Conservation (phyloP, 1,284 basidiomycete genomes). For the Gomphus bonarii region DNA sequence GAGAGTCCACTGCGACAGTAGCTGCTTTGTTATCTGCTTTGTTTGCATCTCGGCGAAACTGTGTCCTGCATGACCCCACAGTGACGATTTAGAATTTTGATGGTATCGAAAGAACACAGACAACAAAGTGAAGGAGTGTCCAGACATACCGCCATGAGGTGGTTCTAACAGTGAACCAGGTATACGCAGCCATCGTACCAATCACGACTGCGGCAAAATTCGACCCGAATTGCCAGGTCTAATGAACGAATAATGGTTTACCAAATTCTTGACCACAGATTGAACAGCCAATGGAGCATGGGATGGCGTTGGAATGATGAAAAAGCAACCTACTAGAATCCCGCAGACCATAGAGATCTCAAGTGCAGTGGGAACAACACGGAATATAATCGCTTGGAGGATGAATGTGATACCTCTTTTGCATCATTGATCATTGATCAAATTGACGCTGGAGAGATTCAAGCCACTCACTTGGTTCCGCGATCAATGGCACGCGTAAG, state of each 20-base stretch:
- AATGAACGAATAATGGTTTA: constrained; percentile 6
- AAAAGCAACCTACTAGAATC: constrained; percentile 58
- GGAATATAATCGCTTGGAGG: constrained; percentile 87
- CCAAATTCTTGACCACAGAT: background rate
- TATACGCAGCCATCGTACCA: constrained; percentile 81
- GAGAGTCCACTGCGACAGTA: constrained; percentile 85
- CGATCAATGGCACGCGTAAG: constrained; percentile 94
- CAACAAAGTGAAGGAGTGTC: background rate
- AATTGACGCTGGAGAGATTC: background rate
- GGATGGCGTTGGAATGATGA: background rate
- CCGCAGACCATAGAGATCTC: constrained; percentile 97
- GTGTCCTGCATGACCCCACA: constrained; percentile 48
- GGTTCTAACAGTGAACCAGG: constrained; percentile 95
- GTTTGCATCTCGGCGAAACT: constrained; percentile 92
- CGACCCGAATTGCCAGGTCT: constrained; percentile 97
- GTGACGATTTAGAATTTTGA: background rate
- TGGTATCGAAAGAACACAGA: background rate
- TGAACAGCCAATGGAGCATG: background rate
- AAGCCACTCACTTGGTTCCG: constrained; percentile 75
- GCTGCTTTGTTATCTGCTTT: constrained; percentile 95
- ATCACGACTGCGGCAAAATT: constrained; percentile 91
- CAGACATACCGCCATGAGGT: constrained; percentile 80
- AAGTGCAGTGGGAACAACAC: constrained; percentile 90
- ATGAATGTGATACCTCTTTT: constrained; percentile 92
- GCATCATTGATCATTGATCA: constrained; percentile 9